Evolutionary conservation across 768 basidiomycete genomes (phyloP).

Genomic region (Tephrocybe sp.): DNA sequence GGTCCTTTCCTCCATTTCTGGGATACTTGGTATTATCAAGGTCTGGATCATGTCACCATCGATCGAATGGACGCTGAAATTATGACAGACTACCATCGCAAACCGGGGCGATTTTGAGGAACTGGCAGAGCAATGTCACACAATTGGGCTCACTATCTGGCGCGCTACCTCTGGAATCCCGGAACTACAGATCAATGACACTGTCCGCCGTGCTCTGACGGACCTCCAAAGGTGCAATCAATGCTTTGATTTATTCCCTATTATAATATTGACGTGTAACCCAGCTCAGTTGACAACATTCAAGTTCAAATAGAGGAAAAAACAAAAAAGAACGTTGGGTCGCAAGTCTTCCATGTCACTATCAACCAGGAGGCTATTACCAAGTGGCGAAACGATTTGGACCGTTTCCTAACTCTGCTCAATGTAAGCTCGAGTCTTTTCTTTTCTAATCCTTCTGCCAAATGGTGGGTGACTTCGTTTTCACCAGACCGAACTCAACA

Average conservation of each 20-base stretch:
- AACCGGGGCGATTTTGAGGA: conserved; percentile 9
- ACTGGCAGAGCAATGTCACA: conserved; percentile 11
- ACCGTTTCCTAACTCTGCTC: conserved; percentile 3
- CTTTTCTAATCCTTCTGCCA: too few species aligned
- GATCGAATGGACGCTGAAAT: not conserved
- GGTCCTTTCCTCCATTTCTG: conserved; percentile 3
- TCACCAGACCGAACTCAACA: conserved; percentile 9
- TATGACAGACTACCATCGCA: not conserved
- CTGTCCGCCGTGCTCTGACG: not conserved
- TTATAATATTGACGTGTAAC: not conserved
- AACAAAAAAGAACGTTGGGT: not conserved
- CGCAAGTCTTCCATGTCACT: conserved; percentile 4
- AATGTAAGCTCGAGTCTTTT: conserved; percentile 4
- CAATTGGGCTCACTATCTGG: conserved; percentile 8
- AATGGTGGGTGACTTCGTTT: not conserved
- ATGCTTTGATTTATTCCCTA: not conserved
- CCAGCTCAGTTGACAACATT: conserved; percentile 3
- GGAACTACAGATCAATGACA: not conserved
- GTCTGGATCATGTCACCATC: not conserved
- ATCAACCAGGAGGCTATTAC: conserved; percentile 10
- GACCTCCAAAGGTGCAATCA: conserved; percentile 2
- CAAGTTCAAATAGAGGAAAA: conserved; percentile 2
- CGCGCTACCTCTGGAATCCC: conserved; percentile 4
- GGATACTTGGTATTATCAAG: conserved; percentile 9
- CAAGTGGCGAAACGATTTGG: conserved; percentile 7